Conservation (phyloP, 1,284 basidiomycete species). For the Chalciporus sp. region DNA sequence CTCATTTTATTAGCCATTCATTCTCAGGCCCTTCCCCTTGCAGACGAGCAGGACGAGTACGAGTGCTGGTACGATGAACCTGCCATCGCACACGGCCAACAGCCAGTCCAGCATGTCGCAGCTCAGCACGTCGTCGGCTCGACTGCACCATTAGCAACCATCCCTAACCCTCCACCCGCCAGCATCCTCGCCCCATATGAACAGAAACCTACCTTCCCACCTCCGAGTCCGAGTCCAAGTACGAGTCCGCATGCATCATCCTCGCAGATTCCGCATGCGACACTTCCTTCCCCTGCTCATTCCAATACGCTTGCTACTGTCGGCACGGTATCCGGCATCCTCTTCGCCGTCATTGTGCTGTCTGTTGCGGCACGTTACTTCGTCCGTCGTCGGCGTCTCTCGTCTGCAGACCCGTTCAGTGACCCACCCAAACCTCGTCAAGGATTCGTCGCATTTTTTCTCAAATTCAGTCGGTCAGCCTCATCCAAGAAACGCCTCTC, state of each 20-base stretch:
- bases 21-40: slow-evolving; percentile 16
- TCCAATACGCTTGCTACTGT: slow-evolving; percentile 15
- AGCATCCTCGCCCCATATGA: slow-evolving; percentile 23
- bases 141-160: neutral
- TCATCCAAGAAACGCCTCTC: slow-evolving; percentile 25
- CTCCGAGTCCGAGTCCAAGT: neutral
- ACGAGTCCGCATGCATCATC: slow-evolving; percentile 8
- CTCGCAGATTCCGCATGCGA: slow-evolving; percentile 12
- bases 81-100: neutral
- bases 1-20: slow-evolving; percentile 16
- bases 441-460: slow-evolving; percentile 11
- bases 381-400: slow-evolving; percentile 11
- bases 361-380: slow-evolving; percentile 8
- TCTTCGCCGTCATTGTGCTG: slow-evolving; percentile 15
- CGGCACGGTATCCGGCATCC: slow-evolving; percentile 12
- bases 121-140: neutral
- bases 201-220: neutral
- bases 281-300: slow-evolving; percentile 11
- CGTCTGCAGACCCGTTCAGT: slow-evolving; percentile 13
- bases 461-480: neutral
- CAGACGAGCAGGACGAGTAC: slow-evolving; percentile 9
- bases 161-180: neutral
- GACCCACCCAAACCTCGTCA: slow-evolving; percentile 15
- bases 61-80: slow-evolving; percentile 3
- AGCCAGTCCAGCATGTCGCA: neutral